Conservation (phyloP, 331 rosid species). For the Telfairia occidentalis region DNA sequence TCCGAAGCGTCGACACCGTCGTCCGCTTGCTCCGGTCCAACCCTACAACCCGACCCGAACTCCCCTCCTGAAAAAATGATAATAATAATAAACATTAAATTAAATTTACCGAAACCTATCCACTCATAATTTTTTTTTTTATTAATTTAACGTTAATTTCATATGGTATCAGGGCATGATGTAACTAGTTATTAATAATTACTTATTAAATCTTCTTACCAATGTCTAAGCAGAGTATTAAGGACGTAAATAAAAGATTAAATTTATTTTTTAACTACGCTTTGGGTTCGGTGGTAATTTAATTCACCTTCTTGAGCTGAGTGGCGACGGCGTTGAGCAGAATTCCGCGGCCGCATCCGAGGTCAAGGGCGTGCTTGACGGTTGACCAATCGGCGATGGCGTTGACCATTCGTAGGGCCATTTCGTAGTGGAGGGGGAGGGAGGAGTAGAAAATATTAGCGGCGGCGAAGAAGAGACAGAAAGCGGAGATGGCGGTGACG, state of each 20-base stretch:
- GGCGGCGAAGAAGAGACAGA: conserved; percentile 78
- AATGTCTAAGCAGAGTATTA: too few relatives aligned
- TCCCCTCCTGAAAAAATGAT: conserved; percentile 29
- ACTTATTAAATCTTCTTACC: too few relatives aligned
- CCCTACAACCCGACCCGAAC: conserved; percentile 91
- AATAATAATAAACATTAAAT: neutral
- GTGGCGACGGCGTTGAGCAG: conserved; percentile 91
- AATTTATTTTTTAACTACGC: too few relatives aligned
- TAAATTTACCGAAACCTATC: neutral
- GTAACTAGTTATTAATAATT: too few relatives aligned
- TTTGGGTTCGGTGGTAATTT: neutral
- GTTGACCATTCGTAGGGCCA: conserved; percentile 79
- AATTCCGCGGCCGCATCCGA: conserved; percentile 95
- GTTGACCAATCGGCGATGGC: conserved; percentile 90
- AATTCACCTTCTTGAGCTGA: conserved; percentile 49
- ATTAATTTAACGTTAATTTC: too few relatives aligned
- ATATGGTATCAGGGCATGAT: too few relatives aligned
- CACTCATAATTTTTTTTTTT: too few relatives aligned
- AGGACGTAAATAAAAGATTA: too few relatives aligned
- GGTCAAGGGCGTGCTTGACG: conserved; percentile 91
- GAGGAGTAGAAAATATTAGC: conserved; percentile 88
- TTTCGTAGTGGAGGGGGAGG: conserved; percentile 77
- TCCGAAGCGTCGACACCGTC: conserved; percentile 44
- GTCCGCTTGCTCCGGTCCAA: conserved; percentile 51
- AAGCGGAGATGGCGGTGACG: conserved; percentile 63